Conservation (phyloP, 768 basidiomycete genomes). For the Pleurotus pulmonarius region DNA sequence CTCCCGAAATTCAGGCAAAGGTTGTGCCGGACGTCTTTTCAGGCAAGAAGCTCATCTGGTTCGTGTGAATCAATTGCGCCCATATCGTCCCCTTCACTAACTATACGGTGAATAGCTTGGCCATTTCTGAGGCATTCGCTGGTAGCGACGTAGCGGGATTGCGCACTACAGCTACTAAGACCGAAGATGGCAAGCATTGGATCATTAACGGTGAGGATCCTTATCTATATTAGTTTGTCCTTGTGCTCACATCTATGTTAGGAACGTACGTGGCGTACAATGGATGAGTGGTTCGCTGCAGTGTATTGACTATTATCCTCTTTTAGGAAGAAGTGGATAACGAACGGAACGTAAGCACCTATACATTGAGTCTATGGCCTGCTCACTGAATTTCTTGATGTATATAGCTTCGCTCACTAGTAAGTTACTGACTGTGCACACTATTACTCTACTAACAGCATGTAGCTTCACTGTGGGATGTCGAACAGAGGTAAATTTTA, state of each 20-base stretch:
- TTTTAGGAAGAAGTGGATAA: slow-evolving; percentile 63
- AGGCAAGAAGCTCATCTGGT: slow-evolving; percentile 79
- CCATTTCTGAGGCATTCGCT: slow-evolving; percentile 87
- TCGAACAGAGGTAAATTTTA: slow-evolving; percentile 11
- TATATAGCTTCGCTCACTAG: slow-evolving; percentile 23
- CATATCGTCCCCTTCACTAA: neutral
- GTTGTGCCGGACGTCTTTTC: slow-evolving; percentile 65
- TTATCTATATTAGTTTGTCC: neutral
- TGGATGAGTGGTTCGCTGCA: too few species aligned
- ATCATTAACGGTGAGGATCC: slow-evolving; percentile 60
- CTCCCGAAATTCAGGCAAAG: slow-evolving; percentile 52
- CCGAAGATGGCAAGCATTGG: slow-evolving; percentile 79
- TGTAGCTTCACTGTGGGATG: slow-evolving; percentile 39
- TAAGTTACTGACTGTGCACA: slow-evolving; percentile 18
- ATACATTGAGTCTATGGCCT: slow-evolving; percentile 58
- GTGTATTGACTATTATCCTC: too few species aligned
- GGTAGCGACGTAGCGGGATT: slow-evolving; percentile 83
- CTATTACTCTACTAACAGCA: too few species aligned
- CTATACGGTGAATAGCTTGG: slow-evolving; percentile 34
- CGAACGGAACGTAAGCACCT: slow-evolving; percentile 57
- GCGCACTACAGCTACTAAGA: slow-evolving; percentile 73
- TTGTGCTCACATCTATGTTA: neutral
- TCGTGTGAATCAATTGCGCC: neutral
- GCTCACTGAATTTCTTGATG: slow-evolving; percentile 42
- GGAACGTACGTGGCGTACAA: neutral